Evolutionary conservation across 148 eudicot genomes (phyloP).

Genomic region (Nepenthes gracilis): DNA sequence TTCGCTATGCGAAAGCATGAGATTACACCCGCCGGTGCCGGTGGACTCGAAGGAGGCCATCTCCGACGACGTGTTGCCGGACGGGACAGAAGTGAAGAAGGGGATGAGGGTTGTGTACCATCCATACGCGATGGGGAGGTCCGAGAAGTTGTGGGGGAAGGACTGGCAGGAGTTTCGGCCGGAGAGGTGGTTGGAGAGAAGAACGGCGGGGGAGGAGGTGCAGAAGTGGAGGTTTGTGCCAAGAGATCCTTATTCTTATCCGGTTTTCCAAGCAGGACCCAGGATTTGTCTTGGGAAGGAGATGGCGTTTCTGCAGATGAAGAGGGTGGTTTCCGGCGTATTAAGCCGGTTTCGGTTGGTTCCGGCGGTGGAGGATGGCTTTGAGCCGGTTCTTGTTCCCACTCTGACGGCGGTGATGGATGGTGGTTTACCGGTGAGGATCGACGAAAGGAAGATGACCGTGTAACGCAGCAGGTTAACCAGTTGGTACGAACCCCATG

Average conservation of each 20-base stretch:
- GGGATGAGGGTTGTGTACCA: conserved; percentile 33
- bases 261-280: conserved; percentile 52
- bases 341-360: conserved; percentile 34
- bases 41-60: conserved; percentile 23
- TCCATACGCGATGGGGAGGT: conserved; percentile 50
- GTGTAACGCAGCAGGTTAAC: too few species aligned
- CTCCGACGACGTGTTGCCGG: conserved; percentile 25
- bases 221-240: conserved; percentile 19
- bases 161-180: conserved; percentile 29
- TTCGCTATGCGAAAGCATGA: conserved; percentile 42
- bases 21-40: conserved; percentile 45
- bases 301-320: conserved; percentile 54
- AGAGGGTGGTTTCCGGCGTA: conserved; percentile 33
- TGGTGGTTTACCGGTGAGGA: conserved; percentile 28
- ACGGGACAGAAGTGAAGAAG: conserved; percentile 32
- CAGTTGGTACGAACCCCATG: too few species aligned
- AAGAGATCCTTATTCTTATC: conserved; percentile 27
- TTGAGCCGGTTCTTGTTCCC: conserved; percentile 23
- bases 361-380: conserved; percentile 22
- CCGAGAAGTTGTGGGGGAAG: conserved; percentile 36
- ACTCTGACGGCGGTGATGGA: conserved; percentile 31
- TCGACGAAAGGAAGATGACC: conserved; percentile 10
- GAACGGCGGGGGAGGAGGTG: background rate
- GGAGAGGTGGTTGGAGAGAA: conserved; percentile 27
- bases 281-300: conserved; percentile 48